Percentiles rank a stretch among this genome's conserved stretches.
phyloP scores from a whole-genome alignment of 179 eudicot genomes.

The Pouteria campechiana region DNA sequence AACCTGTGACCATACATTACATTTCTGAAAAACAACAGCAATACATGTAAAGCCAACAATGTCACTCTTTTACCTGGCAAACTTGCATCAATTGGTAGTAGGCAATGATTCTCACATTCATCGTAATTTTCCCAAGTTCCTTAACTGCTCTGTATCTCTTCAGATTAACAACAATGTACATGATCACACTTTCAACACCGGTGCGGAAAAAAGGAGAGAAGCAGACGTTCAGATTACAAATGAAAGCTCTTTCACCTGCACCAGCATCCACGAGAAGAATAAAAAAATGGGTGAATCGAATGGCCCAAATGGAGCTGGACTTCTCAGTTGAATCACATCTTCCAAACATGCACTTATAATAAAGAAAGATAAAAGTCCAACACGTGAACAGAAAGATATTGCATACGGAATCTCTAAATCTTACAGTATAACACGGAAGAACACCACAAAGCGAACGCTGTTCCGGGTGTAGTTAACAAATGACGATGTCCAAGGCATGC shows the following conservation, averaged over 20 bases:
- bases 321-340: neutral
- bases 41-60: no score
- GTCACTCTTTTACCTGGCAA: constrained; percentile 77
- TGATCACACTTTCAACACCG: constrained; percentile 28
- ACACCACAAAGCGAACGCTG: constrained; percentile 46
- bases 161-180: constrained; percentile 35
- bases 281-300: neutral
- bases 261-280: neutral
- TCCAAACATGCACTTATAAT: neutral
- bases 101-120: constrained; percentile 49
- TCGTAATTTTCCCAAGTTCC: constrained; percentile 30
- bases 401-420: constrained; percentile 18
- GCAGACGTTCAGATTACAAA: neutral
- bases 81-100: constrained; percentile 52
- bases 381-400: neutral
- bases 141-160: constrained; percentile 23
- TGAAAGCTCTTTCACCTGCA: constrained; percentile 3
- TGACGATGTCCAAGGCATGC: constrained; percentile 47
- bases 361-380: neutral
- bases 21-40: no score
- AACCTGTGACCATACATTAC: no score
- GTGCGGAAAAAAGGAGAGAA: neutral
- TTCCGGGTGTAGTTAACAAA: constrained; percentile 27
- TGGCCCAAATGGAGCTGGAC: neutral
- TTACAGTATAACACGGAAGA: constrained; percentile 59